Base-by-base conservation (phyloP, 768 basidiomycete genomes). In the Phlebiopsis gigantea region DNA sequence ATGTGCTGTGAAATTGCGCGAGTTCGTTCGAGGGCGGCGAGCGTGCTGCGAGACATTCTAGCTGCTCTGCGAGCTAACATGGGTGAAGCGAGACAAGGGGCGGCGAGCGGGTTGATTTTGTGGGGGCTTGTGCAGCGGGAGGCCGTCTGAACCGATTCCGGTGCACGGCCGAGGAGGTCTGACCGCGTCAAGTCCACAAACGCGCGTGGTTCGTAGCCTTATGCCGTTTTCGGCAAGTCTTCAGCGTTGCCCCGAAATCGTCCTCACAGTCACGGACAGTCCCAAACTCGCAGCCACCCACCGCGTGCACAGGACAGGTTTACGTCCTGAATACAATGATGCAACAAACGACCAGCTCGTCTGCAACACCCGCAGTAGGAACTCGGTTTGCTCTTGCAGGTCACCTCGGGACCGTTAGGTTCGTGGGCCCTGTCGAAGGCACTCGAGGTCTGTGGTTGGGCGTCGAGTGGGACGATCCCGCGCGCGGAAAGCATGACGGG, bases 391-490 rank as follows among this genome's bases (percentile, higher is more conserved):
- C 61, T 61, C 69, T 79, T 53, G 71, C 76, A 53, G 80, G 77
- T 19, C 67, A 83, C 63, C 66, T 80, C 44, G 92, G 88, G 1
- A 92, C 90, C 4, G 70, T 96, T 60, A 82, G 72, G 70, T 94
- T 80, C 65, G 71, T 79, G 14, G 93, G 93, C 1, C 60, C 68
- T 1, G 83, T 95, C 19, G 73, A 81, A 17, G 79, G 79, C 14
- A 83, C 89, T 0, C 65, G 71, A 2, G 90, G 89, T 3, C 62
- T 71, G 12, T 98, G 95, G 95, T 77, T 94, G n/a, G 96, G 96
- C n/a, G 81, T 98, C 46, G 96, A 98, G 72, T 98, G 95, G 91
- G 96, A 98, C 66, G 86, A 93, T 64, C 79, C 85, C 19, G 58
- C 68, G 7, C 82, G 93, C 56, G 96, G 96, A 25, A 95, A 89